A percentile compares a stretch with the other conserved stretches of the same genome.
These are phyloP conservation scores for Pythium chondricola DNA, from an alignment of 352 stramenopile genomes.

Conservation along the genomic window DNA sequence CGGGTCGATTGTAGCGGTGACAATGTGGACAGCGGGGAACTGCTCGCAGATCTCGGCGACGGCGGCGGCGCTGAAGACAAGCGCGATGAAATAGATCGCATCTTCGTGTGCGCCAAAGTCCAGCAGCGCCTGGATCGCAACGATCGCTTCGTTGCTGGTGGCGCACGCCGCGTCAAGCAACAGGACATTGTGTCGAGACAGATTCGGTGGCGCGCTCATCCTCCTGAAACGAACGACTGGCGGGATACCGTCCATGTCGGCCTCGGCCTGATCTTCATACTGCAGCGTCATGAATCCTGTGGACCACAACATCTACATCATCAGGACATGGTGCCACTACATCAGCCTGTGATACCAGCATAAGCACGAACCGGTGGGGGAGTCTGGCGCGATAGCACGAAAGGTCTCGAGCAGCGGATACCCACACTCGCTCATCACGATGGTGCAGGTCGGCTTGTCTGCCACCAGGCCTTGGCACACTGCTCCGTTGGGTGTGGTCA, in stretches of 20 bases:
- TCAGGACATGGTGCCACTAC: too few species aligned
- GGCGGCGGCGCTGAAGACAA: slow-evolving; percentile 22
- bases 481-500: slow-evolving; percentile 8
- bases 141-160: slow-evolving; percentile 4
- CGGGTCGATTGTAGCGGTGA: slow-evolving; percentile 27
- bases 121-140: slow-evolving; percentile 30
- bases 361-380: slow-evolving; percentile 10
- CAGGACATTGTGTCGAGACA: slow-evolving; percentile 22
- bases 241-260: neutral
- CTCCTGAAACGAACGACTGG: slow-evolving; percentile 11
- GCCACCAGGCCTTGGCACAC: slow-evolving; percentile 10
- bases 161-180: slow-evolving; percentile 26
- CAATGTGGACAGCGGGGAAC: slow-evolving; percentile 22
- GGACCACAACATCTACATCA: neutral
- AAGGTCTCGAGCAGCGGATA: slow-evolving; percentile 25
- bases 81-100: slow-evolving; percentile 26
- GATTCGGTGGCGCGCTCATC: slow-evolving; percentile 19
- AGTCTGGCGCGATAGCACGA: slow-evolving; percentile 19
- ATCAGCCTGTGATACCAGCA: neutral
- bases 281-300: slow-evolving; percentile 25
- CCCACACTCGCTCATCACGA: slow-evolving; percentile 17
- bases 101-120: slow-evolving; percentile 23
- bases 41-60: slow-evolving; percentile 22
- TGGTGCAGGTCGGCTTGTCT: slow-evolving; percentile 8
- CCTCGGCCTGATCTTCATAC: neutral